Conservation (phyloP, 108 stramenopile genomes). For the Bacterosira constricta region DNA sequence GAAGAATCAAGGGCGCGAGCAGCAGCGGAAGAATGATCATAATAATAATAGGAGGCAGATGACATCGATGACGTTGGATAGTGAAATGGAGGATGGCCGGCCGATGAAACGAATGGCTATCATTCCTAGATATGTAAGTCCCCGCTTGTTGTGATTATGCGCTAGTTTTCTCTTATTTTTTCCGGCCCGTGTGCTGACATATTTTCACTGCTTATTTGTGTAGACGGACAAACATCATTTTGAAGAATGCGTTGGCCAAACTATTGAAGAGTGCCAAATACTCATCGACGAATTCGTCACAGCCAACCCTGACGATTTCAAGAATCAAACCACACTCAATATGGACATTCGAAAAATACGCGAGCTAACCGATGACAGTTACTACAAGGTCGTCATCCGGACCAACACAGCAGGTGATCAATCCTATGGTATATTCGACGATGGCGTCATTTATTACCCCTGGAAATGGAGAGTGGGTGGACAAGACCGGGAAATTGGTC, state of each 20-base stretch:
- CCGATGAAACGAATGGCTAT: background rate
- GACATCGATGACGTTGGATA: background rate
- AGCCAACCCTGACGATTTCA: background rate
- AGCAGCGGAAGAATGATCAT: background rate
- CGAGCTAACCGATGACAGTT: conserved; percentile 19
- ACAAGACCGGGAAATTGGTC: conserved; percentile 1
- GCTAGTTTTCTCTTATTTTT: background rate
- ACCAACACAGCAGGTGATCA: conserved; percentile 7
- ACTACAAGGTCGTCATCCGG: conserved; percentile 26
- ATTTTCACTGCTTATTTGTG: background rate
- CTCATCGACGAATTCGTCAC: conserved; percentile 5
- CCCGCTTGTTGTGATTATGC: too few species aligned
- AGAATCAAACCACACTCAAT: background rate
- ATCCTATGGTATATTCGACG: conserved; percentile 11
- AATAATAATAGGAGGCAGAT: too few species aligned
- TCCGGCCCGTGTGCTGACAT: background rate
- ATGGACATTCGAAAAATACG: conserved; percentile 19
- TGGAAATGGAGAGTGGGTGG: conserved; percentile 30
- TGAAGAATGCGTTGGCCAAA: conserved; percentile 22
- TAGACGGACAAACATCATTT: conserved; percentile 20
- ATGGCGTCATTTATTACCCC: conserved; percentile 33
- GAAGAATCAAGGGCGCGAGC: background rate
- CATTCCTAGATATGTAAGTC: background rate
- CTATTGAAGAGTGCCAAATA: conserved; percentile 10
- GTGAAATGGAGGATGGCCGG: background rate